Conservation (phyloP, 2,329 filamentous ascomycete species). For the Colletotrichum filicis region DNA sequence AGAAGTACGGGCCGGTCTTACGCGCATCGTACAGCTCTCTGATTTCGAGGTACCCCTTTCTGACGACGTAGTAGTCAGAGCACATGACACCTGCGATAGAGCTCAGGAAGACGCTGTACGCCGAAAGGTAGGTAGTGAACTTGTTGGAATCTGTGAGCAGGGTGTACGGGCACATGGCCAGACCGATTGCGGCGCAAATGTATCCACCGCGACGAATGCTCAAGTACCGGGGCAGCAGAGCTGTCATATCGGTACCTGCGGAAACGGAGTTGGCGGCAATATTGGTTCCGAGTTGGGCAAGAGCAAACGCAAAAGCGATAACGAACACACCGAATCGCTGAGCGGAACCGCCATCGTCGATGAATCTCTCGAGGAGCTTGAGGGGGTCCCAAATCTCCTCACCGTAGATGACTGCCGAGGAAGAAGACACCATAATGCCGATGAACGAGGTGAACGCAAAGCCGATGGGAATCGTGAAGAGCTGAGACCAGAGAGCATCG, state of each 20-base stretch:
- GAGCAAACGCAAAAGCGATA: slow-evolving; percentile 75
- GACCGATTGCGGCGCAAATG: slow-evolving; percentile 81
- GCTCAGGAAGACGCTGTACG: slow-evolving; percentile 94
- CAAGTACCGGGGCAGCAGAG: slow-evolving; percentile 81
- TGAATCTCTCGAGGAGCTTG: slow-evolving; percentile 72
- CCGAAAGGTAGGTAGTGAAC: slow-evolving; percentile 91
- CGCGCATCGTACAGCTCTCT: slow-evolving; percentile 82
- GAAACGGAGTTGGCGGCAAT: slow-evolving; percentile 89
- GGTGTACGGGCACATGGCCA: slow-evolving; percentile 90
- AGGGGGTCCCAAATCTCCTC: slow-evolving; percentile 79
- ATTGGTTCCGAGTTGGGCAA: slow-evolving; percentile 88
- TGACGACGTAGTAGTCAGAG: slow-evolving; percentile 87
- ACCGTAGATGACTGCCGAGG: slow-evolving; percentile 75
- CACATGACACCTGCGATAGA: slow-evolving; percentile 94
- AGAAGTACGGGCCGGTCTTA: slow-evolving; percentile 77
- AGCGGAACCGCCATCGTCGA: slow-evolving; percentile 74
- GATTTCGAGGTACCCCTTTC: slow-evolving; percentile 82
- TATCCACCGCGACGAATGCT: slow-evolving; percentile 90
- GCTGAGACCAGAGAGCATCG: slow-evolving; percentile 84
- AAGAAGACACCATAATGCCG: slow-evolving; percentile 81
- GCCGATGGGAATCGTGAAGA: slow-evolving; percentile 77
- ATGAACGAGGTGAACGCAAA: slow-evolving; percentile 88
- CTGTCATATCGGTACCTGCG: slow-evolving; percentile 85
- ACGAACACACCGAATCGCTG: slow-evolving; percentile 82
- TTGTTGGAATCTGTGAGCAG: slow-evolving; percentile 80